These are phyloP conservation scores for Whalleya microplaca DNA, from an alignment of 2,329 filamentous ascomycete species.

Conservation along the genomic window DNA sequence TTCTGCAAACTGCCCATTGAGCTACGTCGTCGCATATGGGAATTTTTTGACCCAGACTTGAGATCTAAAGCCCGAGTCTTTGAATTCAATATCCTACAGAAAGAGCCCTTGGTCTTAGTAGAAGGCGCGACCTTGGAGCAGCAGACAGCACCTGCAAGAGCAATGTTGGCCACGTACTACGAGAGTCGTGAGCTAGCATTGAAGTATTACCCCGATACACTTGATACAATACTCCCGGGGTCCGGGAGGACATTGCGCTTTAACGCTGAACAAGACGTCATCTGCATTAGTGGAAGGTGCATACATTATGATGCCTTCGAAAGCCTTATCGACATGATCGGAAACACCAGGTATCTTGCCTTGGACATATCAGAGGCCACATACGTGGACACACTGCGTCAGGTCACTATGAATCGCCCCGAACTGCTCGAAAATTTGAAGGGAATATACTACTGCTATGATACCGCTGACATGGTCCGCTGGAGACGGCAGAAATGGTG, in stretches of 20 bases:
- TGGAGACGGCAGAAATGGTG: conserved; percentile 31
- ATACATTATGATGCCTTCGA: no score
- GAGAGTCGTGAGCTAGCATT: conserved; percentile 40
- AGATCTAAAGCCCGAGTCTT: conserved; percentile 34
- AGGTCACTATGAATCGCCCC: no score
- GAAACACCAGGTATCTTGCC: no score
- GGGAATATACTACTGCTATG: conserved; percentile 22
- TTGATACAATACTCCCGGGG: conserved; percentile 26
- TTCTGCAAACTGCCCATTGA: conserved; percentile 40
- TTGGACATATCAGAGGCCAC: no score
- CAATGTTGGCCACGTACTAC: conserved; percentile 34
- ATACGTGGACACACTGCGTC: no score
- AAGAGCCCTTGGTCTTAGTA: conserved; percentile 13
- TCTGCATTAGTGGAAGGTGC: conserved; percentile 13
- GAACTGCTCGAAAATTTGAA: conserved; percentile 6
- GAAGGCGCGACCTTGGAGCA: conserved; percentile 26
- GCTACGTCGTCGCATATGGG: conserved; percentile 41
- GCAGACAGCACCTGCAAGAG: conserved; percentile 37
- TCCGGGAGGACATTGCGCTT: conserved; percentile 31
- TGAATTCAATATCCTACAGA: conserved; percentile 6
- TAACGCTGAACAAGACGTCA: conserved; percentile 35
- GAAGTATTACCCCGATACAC: conserved; percentile 36
- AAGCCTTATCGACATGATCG: no score
- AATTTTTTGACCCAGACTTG: conserved; percentile 39
- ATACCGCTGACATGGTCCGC: background rate